Evolutionary conservation across 495 filamentous ascomycete genomes (phyloP).

Genomic region (Cudoniella acicularis): DNA sequence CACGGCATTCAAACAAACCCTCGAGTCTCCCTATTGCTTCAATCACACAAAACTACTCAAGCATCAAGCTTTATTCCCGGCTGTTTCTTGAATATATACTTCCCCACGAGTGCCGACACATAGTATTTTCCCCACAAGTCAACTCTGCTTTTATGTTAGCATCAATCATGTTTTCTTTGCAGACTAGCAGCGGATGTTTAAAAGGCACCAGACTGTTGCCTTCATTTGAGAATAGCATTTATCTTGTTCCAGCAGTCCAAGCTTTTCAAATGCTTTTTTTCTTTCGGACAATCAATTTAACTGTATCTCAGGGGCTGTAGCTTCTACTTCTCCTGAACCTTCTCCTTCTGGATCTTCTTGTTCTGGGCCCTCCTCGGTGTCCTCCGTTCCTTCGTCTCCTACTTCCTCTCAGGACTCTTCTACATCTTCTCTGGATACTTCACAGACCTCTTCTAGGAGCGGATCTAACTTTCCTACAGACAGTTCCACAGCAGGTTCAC

Average conservation of each 20-base stretch:
- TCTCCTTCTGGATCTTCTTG: neutral
- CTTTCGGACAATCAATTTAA: neutral
- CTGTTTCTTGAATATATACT: no score
- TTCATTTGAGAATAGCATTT: no score
- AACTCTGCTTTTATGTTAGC: no score
- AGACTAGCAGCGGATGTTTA: no score
- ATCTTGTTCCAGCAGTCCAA: neutral
- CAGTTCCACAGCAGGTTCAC: neutral
- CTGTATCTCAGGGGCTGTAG: neutral
- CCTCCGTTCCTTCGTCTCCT: neutral
- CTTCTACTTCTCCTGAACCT: neutral
- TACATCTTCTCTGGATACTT: neutral
- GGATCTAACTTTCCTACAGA: constrained; percentile 10
- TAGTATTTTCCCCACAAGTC: no score
- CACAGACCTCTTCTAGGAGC: neutral
- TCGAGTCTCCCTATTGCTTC: no score
- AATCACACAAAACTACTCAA: neutral
- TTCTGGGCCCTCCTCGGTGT: neutral
- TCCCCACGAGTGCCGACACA: no score
- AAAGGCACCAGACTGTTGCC: no score
- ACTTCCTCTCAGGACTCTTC: constrained; percentile 2
- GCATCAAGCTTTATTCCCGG: no score
- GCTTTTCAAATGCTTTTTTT: neutral
- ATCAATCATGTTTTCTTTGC: no score
- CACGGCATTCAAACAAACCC: no score